Conservation (phyloP, 2,329 filamentous ascomycete genomes). For the Diplodia intermedia region DNA sequence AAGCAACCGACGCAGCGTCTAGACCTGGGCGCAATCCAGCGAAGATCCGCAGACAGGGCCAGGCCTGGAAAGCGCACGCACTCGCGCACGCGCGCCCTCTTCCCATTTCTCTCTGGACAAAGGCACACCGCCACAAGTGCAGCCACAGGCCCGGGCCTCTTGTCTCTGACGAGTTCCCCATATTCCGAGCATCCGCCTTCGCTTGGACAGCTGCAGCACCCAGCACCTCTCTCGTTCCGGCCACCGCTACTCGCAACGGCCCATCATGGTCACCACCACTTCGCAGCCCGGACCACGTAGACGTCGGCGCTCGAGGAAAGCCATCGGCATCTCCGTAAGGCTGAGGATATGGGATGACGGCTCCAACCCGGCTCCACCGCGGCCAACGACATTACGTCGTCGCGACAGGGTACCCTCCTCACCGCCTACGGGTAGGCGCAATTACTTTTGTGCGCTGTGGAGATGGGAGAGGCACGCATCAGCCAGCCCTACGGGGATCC, state of each 20-base stretch:
- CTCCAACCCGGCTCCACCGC: background rate
- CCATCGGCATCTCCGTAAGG: constrained; percentile 15
- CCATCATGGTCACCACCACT: background rate
- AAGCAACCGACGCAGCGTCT: constrained; percentile 1
- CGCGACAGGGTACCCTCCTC: background rate
- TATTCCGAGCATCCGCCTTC: constrained; percentile 6
- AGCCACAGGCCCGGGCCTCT: constrained; percentile 10
- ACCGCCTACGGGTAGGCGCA: constrained; percentile 1
- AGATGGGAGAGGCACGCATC: background rate
- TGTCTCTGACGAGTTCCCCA: background rate
- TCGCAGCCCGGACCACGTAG: background rate
- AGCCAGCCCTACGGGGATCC: background rate
- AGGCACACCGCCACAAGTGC: constrained; percentile 11
- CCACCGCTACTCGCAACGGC: constrained; percentile 7
- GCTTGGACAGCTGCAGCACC: background rate
- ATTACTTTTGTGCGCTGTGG: background rate
- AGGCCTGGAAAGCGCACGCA: background rate
- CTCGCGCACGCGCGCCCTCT: background rate
- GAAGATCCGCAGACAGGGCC: background rate
- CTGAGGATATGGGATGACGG: background rate
- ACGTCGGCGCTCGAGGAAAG: background rate
- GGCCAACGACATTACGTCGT: background rate
- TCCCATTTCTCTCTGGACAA: background rate
- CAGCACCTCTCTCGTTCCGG: background rate
- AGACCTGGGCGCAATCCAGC: background rate